These are phyloP conservation scores for Calonectria fujianensis DNA, from an alignment of 2,329 filamentous ascomycete genomes.

Conservation along the genomic window DNA sequence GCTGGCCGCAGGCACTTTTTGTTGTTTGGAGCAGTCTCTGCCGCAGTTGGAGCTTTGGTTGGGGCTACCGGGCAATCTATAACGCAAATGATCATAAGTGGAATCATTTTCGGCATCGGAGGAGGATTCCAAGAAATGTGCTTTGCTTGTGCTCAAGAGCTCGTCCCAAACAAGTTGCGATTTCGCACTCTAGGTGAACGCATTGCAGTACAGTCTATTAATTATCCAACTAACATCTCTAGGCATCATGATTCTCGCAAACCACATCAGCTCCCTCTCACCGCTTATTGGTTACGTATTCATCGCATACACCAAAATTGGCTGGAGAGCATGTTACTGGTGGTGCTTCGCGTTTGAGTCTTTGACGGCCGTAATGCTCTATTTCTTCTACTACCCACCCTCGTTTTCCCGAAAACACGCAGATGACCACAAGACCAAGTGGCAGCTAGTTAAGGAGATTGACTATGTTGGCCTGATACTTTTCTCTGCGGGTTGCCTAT, in stretches of 20 bases:
- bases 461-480: conserved; percentile 45
- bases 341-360: conserved; percentile 58
- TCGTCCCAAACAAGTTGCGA: conserved; percentile 56
- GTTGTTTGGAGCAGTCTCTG: conserved; percentile 57
- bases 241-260: conserved; percentile 57
- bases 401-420: conserved; percentile 59
- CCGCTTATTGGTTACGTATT: conserved; percentile 59
- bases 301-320: conserved; percentile 53
- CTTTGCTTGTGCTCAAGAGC: conserved; percentile 59
- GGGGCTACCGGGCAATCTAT: conserved; percentile 62
- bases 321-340: conserved; percentile 59
- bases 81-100: conserved; percentile 62
- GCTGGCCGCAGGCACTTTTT: conserved; percentile 62
- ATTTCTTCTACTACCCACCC: conserved; percentile 58
- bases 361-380: conserved; percentile 54
- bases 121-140: conserved; percentile 64
- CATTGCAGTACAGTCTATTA: no score
- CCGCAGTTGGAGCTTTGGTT: conserved; percentile 61
- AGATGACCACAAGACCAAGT: conserved; percentile 47
- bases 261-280: conserved; percentile 56
- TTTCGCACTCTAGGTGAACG: conserved; percentile 53
- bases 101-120: conserved; percentile 62
- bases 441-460: conserved; percentile 47
- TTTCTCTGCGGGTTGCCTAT: conserved; percentile 43
- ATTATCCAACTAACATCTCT: background rate